A percentile compares a stretch with the other conserved stretches of the same genome.
phyloP scores from a whole-genome alignment of 208 protist species.

The Trypanosoma melophagium region DNA sequence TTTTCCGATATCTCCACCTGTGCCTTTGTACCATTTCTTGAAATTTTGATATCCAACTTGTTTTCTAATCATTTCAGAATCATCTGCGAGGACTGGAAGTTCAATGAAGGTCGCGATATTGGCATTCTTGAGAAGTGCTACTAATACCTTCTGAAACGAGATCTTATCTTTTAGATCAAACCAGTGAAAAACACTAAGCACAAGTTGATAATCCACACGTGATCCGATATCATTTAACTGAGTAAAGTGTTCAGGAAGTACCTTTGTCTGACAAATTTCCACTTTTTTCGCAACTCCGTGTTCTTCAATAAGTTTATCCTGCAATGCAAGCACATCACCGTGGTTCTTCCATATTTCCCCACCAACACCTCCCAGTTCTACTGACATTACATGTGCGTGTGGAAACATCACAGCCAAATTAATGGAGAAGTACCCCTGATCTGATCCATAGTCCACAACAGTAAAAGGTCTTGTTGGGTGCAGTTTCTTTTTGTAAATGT shows the following conservation, averaged over 20 bases:
- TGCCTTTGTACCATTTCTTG: constrained; percentile 33
- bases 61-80: constrained; percentile 19
- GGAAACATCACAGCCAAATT: constrained; percentile 23
- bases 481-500: background rate
- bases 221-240: background rate
- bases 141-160: constrained; percentile 20
- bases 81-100: constrained; percentile 26
- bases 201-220: constrained; percentile 24
- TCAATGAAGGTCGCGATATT: constrained; percentile 33
- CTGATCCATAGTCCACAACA: constrained; percentile 24
- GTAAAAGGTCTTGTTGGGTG: background rate
- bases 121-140: constrained; percentile 17
- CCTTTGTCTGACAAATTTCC: constrained; percentile 26
- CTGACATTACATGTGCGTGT: constrained; percentile 17
- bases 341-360: constrained; percentile 34
- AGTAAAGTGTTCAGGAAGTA: constrained; percentile 23
- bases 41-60: constrained; percentile 34
- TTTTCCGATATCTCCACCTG: constrained; percentile 24
- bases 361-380: constrained; percentile 32
- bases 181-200: constrained; percentile 37
- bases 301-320: constrained; percentile 20
- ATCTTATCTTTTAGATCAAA: constrained; percentile 23
- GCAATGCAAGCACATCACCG: constrained; percentile 27
- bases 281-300: constrained; percentile 4
- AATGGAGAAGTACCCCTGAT: constrained; percentile 34